Percentiles rank a stretch among this genome's conserved stretches.
Conservation (phyloP, 2,329 filamentous ascomycete species). For the Xylaria sp. region DNA sequence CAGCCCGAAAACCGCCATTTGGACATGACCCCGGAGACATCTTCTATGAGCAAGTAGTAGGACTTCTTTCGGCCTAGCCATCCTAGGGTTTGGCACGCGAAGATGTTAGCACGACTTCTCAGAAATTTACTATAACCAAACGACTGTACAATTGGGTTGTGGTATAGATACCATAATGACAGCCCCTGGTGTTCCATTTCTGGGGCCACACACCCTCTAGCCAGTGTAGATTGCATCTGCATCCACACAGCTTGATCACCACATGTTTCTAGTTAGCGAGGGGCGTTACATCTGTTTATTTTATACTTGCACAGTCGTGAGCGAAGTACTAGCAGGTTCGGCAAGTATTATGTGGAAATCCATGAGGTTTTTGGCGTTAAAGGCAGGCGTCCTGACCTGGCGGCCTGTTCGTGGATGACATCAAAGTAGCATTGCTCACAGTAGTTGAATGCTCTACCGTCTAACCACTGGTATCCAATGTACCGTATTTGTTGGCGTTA, state of each 20-base stretch:
- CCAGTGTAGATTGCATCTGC: neutral
- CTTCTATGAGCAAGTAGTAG: neutral
- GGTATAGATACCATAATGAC: constrained; percentile 24
- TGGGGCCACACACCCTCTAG: neutral
- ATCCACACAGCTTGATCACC: neutral
- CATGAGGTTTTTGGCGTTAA: constrained; percentile 22
- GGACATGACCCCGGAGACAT: neutral
- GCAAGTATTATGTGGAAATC: constrained; percentile 19
- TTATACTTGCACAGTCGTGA: constrained; percentile 18
- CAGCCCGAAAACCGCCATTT: neutral
- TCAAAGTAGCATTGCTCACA: constrained; percentile 1
- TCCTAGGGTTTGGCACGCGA: neutral
- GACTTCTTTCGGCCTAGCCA: too few species aligned
- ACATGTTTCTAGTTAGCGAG: constrained; percentile 5
- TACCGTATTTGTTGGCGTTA: neutral
- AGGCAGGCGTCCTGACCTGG: constrained; percentile 16
- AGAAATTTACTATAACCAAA: neutral
- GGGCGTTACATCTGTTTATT: constrained; percentile 18
- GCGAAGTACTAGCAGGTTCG: constrained; percentile 12
- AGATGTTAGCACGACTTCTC: neutral
- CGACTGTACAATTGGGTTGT: constrained; percentile 16
- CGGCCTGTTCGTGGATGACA: neutral
- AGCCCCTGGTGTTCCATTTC: neutral
- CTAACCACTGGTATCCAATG: neutral
- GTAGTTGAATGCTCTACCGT: constrained; percentile 15